Conservation (phyloP, 495 filamentous ascomycete species). For the Hypoxylon perforatum region DNA sequence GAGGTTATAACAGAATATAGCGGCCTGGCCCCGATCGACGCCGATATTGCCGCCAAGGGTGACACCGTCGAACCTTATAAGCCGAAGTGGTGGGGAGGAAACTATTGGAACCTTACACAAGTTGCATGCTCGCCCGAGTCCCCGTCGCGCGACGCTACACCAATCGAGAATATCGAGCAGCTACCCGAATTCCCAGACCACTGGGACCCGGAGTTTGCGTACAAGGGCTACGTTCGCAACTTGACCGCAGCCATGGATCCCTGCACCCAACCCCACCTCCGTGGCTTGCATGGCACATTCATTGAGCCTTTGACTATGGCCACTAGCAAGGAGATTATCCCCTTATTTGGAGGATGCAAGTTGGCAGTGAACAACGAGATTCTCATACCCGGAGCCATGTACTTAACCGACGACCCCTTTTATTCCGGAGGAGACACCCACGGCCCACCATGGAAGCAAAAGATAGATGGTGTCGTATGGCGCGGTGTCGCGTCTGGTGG, state of each 20-base stretch:
- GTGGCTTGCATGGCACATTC: slow-evolving; percentile 75
- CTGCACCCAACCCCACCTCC: slow-evolving; percentile 66
- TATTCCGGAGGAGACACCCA: slow-evolving; percentile 66
- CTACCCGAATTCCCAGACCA: slow-evolving; percentile 49
- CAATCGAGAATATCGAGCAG: slow-evolving; percentile 49
- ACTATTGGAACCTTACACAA: slow-evolving; percentile 54
- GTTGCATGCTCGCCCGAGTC: slow-evolving; percentile 66
- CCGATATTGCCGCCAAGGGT: not conserved
- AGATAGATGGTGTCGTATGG: slow-evolving; percentile 70
- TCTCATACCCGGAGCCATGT: slow-evolving; percentile 80
- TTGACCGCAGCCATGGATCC: slow-evolving; percentile 71
- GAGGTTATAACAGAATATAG: slow-evolving; percentile 43
- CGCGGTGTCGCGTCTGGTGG: slow-evolving; percentile 78
- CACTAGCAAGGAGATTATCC: slow-evolving; percentile 68
- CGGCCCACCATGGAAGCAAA: slow-evolving; percentile 66
- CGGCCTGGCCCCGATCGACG: slow-evolving; percentile 47
- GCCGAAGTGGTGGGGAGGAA: slow-evolving; percentile 40
- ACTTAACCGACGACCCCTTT: slow-evolving; percentile 71
- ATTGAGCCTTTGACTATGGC: slow-evolving; percentile 70
- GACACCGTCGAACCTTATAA: slow-evolving; percentile 39
- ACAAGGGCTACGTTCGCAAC: slow-evolving; percentile 69
- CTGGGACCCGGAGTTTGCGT: slow-evolving; percentile 47
- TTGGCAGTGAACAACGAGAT: slow-evolving; percentile 84
- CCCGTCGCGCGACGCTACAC: slow-evolving; percentile 59
- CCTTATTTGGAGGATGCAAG: slow-evolving; percentile 81